Base-by-base conservation (phyloP, 2,329 filamentous ascomycete genomes). In the Neonectria neomacrospora region DNA sequence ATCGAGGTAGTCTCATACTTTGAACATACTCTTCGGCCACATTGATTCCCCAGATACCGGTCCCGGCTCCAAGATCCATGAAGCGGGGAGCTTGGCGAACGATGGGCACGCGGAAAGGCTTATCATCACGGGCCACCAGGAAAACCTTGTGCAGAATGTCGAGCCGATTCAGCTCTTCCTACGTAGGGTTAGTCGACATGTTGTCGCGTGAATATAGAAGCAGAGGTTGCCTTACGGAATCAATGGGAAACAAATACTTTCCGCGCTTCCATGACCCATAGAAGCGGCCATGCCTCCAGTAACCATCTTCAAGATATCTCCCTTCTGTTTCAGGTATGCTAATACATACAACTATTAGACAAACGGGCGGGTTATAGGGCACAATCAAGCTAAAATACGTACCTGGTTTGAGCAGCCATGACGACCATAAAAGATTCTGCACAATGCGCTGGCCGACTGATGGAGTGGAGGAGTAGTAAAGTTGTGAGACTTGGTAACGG, bases 11-110 rank as follows among this genome's bases (percentile, higher is more conserved):
- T 14, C 3, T 56, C 1, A 39, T 47, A 26, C 7, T 18, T 8
- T 26, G 30, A 18, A 77, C 88, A 80, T 82, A 93, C 86, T 91
- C 66, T 67, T 79, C 89, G 66, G 91, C 91, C 80, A 97, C 91
- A 69, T 95, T 91, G 71, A 96, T 92, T 42, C 91, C 88, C 95
- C 95, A 98, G 65, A 97, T 95, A 41, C 93, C 94, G 1, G 93
- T 97, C 20, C 94, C 95, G 67, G 91, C 94, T 44, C 94, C 95
- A 57, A 97, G 75, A 72, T 91, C 89, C 44, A 91, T 75, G 51
- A 91, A 83, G 54, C 80, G 78, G 30, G 73, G 50, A 57, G 64
- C 20, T 64, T 62, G 44, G 26, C 64, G 55, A 50, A 57, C 23
- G 71, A 66, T 32, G 42, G 66, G 58, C 64, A 59, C 28, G 57